Evolutionary conservation across 2,329 filamentous ascomycete genomes (phyloP).

Genomic region (Calonectria hongkongensis): DNA sequence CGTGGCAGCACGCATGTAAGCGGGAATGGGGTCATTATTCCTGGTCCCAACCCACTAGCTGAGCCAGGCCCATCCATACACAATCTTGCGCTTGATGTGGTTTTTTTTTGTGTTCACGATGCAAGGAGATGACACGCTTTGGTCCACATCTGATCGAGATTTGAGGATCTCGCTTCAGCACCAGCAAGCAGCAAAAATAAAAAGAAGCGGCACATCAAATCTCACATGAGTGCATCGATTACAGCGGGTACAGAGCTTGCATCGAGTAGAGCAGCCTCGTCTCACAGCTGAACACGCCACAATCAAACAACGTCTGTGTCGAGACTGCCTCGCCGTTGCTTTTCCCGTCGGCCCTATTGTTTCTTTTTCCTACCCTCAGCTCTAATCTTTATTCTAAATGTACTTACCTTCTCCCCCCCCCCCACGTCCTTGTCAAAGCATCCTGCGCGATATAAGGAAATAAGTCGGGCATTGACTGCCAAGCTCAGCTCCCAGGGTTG

Average conservation of each 20-base stretch:
- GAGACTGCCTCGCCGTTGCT: not conserved
- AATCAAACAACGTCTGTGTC: not conserved
- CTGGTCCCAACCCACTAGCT: not conserved
- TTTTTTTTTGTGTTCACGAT: not conserved
- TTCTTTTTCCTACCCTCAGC: not conserved
- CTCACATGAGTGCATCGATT: conserved; percentile 3
- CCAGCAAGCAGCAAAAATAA: not conserved
- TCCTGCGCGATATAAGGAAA: conserved; percentile 19
- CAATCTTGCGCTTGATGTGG: not conserved
- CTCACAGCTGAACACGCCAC: not conserved
- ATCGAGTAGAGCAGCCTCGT: conserved; percentile 14
- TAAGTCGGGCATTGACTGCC: conserved; percentile 3
- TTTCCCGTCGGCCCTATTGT: conserved; percentile 13
- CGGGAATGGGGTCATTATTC: conserved; percentile 10
- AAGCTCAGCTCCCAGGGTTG: not conserved
- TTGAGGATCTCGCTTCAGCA: conserved; percentile 20
- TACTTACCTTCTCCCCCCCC: not conserved
- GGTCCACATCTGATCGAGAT: conserved; percentile 22
- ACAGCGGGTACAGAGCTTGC: not conserved
- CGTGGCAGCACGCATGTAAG: conserved; percentile 1
- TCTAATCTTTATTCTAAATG: conserved; percentile 1
- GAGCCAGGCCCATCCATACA: conserved; percentile 2
- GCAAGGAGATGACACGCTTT: not conserved
- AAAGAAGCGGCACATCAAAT: not conserved
- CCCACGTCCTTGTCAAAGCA: conserved; percentile 5